phyloP scores from a whole-genome alignment of 495 filamentous ascomycete species.

The Penicillium angulare region DNA sequence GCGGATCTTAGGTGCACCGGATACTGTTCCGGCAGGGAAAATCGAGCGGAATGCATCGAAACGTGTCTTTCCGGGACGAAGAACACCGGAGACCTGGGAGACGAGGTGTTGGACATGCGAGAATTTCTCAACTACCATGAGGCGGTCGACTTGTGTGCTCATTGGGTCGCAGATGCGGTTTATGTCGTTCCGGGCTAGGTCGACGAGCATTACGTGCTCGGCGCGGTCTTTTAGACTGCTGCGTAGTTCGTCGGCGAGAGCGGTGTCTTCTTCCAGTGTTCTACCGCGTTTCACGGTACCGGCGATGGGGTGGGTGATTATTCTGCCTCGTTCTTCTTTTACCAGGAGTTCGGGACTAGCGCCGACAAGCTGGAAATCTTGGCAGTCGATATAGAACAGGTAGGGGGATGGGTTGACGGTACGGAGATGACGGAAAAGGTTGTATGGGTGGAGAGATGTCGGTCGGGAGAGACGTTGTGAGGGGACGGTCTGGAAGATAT shows the following conservation, averaged over 20 bases:
- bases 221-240: slow-evolving; percentile 88
- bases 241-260: slow-evolving; percentile 73
- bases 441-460: slow-evolving; percentile 91
- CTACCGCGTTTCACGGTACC: slow-evolving; percentile 88
- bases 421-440: slow-evolving; percentile 94
- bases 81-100: slow-evolving; percentile 86
- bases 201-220: slow-evolving; percentile 99
- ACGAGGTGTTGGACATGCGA: slow-evolving; percentile 96
- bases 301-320: slow-evolving; percentile 96
- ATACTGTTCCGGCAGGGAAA: slow-evolving; percentile 93
- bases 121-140: slow-evolving; percentile 97
- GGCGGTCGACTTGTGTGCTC: slow-evolving; percentile 80
- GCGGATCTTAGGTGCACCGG: slow-evolving; percentile 89
- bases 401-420: slow-evolving; percentile 96
- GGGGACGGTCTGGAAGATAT: slow-evolving; percentile 97
- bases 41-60: slow-evolving; percentile 96
- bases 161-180: slow-evolving; percentile 93
- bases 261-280: slow-evolving; percentile 74
- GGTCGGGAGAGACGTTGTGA: slow-evolving; percentile 89
- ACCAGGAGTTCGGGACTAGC: slow-evolving; percentile 92
- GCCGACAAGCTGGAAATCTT: slow-evolving; percentile 90
- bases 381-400: slow-evolving; percentile 91
- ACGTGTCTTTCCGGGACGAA: slow-evolving; percentile 78
- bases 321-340: slow-evolving; percentile 80
- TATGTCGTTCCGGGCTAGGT: slow-evolving; percentile 92